These are phyloP conservation scores for Aureococcus anophagefferens DNA, from an alignment of 108 stramenopile species.

Conservation along the genomic window DNA sequence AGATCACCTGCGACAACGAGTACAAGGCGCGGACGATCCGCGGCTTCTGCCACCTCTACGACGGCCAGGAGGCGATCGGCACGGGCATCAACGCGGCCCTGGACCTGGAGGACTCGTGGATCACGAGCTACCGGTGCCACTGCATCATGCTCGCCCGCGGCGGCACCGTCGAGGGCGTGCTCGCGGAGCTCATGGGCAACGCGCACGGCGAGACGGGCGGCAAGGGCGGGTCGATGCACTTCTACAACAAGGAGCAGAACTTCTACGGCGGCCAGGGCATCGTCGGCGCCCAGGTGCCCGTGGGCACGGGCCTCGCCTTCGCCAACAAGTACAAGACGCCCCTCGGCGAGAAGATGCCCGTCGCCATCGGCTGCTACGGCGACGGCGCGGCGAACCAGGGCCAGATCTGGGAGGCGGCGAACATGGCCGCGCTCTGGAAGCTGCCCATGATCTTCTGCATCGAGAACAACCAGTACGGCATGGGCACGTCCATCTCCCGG, in stretches of 20 bases:
- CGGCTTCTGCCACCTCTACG: conserved; percentile 99
- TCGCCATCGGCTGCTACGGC: conserved; percentile 94
- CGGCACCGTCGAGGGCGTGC: conserved; percentile 64
- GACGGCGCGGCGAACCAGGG: conserved; percentile 99
- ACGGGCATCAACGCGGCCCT: conserved; percentile 84
- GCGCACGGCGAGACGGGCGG: conserved; percentile 65
- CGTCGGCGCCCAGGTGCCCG: conserved; percentile 97
- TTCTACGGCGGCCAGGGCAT: conserved; percentile 98
- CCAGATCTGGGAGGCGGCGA: conserved; percentile 98
- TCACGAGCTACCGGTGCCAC: conserved; percentile 96
- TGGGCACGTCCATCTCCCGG: conserved; percentile 97
- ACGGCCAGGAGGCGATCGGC: conserved; percentile 98
- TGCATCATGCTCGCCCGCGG: conserved; percentile 84
- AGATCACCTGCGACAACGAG: conserved; percentile 98
- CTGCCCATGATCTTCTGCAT: conserved; percentile 98
- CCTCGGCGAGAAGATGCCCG: conserved; percentile 80
- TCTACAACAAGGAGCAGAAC: conserved; percentile 94
- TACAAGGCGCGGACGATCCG: conserved; percentile 96
- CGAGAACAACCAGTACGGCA: conserved; percentile 99
- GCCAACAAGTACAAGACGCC: conserved; percentile 92
- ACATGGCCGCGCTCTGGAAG: conserved; percentile 85
- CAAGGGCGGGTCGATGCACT: conserved; percentile 99
- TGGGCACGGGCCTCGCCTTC: conserved; percentile 93
- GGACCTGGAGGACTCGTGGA: conserved; percentile 78
- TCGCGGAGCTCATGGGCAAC: conserved; percentile 80